Percentiles rank a stretch among this genome's conserved stretches.
Conservation (phyloP, 345 rosid species). For the Eucalyptus sp. region DNA sequence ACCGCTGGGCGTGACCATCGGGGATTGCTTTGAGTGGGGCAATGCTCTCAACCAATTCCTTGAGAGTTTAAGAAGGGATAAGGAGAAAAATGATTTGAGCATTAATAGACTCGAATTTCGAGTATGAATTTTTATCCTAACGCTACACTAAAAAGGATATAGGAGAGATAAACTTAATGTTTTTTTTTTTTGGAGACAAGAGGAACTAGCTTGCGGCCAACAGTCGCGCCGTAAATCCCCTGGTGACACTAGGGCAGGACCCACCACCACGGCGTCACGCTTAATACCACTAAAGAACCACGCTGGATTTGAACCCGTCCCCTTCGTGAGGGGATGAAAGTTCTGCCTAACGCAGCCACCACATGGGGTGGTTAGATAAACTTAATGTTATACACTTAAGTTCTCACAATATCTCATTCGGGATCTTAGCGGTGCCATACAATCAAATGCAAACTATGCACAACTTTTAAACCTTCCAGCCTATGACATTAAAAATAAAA, state of each 20-base stretch:
- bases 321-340: too few species aligned
- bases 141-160: not conserved
- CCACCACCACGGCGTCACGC: too few species aligned
- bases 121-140: not conserved
- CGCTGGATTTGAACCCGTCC: too few species aligned
- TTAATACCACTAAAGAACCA: too few species aligned
- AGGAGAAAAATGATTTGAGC: not conserved
- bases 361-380: not conserved
- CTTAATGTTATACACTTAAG: not conserved
- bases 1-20: rapidly evolving
- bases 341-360: too few species aligned
- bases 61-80: not conserved
- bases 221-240: too few species aligned
- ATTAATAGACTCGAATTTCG: not conserved
- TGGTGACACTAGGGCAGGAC: too few species aligned
- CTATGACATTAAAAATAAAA: not conserved
- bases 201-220: too few species aligned
- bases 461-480: not conserved
- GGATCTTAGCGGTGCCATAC: not conserved
- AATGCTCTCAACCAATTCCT: not conserved
- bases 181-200: too few species aligned
- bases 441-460: not conserved
- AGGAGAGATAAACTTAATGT: not conserved
- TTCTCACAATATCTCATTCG: not conserved
- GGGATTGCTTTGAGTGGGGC: not conserved